Conservation (phyloP, 2,329 filamentous ascomycete species). For the Trichophyton equinum region DNA sequence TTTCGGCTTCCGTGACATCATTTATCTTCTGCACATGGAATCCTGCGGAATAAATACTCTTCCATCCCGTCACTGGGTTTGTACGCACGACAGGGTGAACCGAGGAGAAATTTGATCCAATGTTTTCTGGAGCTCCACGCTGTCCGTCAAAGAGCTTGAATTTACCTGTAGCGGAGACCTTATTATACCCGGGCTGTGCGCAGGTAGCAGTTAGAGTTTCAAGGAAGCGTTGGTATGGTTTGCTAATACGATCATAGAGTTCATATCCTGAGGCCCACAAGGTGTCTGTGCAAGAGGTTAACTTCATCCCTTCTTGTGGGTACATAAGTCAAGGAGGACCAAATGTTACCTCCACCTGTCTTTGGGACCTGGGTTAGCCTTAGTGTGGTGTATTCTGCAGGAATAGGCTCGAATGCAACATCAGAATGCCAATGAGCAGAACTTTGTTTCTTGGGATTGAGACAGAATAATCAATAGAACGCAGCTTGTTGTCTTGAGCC, state of each 20-base stretch:
- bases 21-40: conserved; percentile 24
- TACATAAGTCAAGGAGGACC: no score
- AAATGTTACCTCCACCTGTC: conserved; percentile 28
- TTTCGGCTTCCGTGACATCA: conserved; percentile 23
- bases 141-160: conserved; percentile 21
- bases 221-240: conserved; percentile 28
- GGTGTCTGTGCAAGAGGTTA: conserved; percentile 22
- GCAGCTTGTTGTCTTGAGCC: conserved; percentile 27
- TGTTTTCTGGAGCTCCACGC: conserved; percentile 45
- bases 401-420: conserved; percentile 38
- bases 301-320: no score
- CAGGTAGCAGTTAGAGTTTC: conserved; percentile 30
- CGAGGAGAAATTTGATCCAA: conserved; percentile 40
- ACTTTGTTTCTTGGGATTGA: conserved; percentile 17
- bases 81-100: conserved; percentile 38
- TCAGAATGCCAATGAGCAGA: conserved; percentile 37
- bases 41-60: conserved; percentile 26
- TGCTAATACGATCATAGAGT: conserved; percentile 31
- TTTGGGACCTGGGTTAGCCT: conserved; percentile 33
- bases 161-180: conserved; percentile 21
- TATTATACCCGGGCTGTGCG: conserved; percentile 21
- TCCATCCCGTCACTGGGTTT: conserved; percentile 38
- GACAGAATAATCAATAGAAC: conserved; percentile 22
- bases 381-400: conserved; percentile 37
- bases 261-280: conserved; percentile 35